A percentile compares a stretch with the other conserved stretches of the same genome.
Conservation (phyloP, 2,329 filamentous ascomycete genomes). For the Aspergillus hiratsukae region DNA sequence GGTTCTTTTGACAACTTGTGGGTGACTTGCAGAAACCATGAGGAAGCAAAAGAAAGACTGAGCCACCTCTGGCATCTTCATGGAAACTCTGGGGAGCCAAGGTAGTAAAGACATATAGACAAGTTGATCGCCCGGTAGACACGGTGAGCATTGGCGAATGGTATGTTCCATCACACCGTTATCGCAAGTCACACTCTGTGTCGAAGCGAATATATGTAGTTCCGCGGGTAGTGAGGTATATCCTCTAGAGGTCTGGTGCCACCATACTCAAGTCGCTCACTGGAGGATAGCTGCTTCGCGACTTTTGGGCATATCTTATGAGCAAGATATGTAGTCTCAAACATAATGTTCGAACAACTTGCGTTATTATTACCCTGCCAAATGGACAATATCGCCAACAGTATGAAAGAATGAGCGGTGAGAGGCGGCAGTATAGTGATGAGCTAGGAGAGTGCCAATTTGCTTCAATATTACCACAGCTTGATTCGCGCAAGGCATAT, state of each 20-base stretch:
- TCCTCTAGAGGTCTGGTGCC: not conserved
- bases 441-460: not conserved
- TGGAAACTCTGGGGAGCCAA: not conserved
- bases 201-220: not conserved
- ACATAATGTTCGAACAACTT: not conserved
- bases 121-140: not conserved
- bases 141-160: not conserved
- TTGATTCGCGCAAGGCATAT: not conserved
- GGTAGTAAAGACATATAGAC: not conserved
- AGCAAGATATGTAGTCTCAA: not conserved
- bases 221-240: not conserved
- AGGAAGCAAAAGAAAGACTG: too few species aligned
- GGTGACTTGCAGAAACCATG: not conserved
- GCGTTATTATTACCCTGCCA: not conserved
- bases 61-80: too few species aligned
- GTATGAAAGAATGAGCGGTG: conserved; percentile 6
- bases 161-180: not conserved
- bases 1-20: not conserved
- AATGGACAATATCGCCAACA: not conserved
- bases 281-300: not conserved
- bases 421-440: conserved; percentile 7
- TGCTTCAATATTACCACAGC: not conserved
- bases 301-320: not conserved
- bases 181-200: not conserved
- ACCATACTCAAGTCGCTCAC: not conserved